These are phyloP conservation scores for Penicillium fimorum DNA, from an alignment of 495 filamentous ascomycete species.

Conservation along the genomic window DNA sequence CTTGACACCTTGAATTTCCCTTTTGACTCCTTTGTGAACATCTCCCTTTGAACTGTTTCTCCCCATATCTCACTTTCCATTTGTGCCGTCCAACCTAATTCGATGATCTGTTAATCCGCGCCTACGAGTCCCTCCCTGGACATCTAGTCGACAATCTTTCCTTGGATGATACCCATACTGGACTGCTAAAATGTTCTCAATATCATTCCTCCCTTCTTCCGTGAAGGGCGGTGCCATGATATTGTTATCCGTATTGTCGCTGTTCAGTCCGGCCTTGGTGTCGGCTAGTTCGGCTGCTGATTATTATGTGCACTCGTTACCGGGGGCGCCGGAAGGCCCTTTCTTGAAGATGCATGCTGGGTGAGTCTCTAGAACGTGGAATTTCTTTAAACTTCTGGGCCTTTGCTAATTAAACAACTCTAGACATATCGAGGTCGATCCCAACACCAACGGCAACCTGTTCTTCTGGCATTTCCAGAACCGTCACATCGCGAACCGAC, in stretches of 20 bases:
- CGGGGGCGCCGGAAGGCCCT: conserved; percentile 79
- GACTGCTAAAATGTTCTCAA: conserved; percentile 20
- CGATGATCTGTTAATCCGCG: conserved; percentile 21
- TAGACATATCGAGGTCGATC: conserved; percentile 88
- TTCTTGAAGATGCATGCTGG: conserved; percentile 96
- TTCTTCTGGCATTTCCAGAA: conserved; percentile 99
- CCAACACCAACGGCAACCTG: conserved; percentile 80
- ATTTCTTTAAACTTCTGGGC: background rate
- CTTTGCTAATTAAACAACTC: conserved; percentile 26
- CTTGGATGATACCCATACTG: conserved; percentile 2
- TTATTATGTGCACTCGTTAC: conserved; percentile 82
- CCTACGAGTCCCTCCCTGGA: conserved; percentile 19
- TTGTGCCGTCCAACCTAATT: conserved; percentile 3
- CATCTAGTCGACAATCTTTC: conserved; percentile 1
- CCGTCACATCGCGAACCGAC: conserved; percentile 86
- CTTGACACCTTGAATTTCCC: background rate
- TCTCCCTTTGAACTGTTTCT: conserved; percentile 8
- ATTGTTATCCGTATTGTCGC: conserved; percentile 30
- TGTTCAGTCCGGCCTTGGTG: conserved; percentile 25
- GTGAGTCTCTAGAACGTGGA: conserved; percentile 49
- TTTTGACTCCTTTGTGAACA: background rate
- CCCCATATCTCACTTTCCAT: conserved; percentile 23
- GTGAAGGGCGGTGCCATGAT: conserved; percentile 18
- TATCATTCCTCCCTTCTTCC: conserved; percentile 20
- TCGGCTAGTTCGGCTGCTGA: conserved; percentile 68